Evolutionary conservation across 1,139 yeast species (phyloP), one percentile per base, ranked within the genome.

Genomic region (Tardiomyces depauwii): DNA sequence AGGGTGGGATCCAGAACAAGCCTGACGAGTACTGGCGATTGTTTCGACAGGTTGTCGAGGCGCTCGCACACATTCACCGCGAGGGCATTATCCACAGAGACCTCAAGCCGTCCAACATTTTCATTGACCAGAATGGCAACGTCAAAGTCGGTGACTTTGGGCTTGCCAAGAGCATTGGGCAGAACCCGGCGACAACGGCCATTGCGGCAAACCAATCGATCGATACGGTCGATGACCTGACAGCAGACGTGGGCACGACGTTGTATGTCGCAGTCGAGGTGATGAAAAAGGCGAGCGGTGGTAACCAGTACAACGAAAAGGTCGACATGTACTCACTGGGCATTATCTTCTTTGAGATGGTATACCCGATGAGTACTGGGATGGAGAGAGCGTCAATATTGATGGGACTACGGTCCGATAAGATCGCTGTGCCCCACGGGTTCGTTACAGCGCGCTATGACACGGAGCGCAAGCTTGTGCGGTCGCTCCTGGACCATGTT

Each of bases 111-210:
- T 83, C 83, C 75, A 93, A 93, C 62, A 87, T 93, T 62, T 93
- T 93, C 68, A 89, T 93, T 55, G 98, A 91, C 62, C 82, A 83
- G 54, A 77, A 86, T 1, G 82, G 84, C 55, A 87, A 89, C 60
- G 80, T 91, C 47, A 93, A 93, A 61, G 85, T 93, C 32, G 98
- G 99, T 54, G 98, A 93, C 60, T 93, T 93, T 64, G 99, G 98
- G 0, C 72, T 93, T 48, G 99, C 98, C 0, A 89, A 88, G 40
- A 61, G 63, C 45, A 61, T 65, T n/a, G 80, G 77, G 50, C 91
- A 66, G 73, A 76, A 57, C 19, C 43, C 62, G 4, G 25, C 51
- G 16, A 44, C 47, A 2, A n/a, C 25, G 4, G 46, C 46, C n/a
- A 45, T 42, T 2, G 41, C 56, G 6, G 40, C 57, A 7, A 47